These are phyloP conservation scores for Camelina sativa DNA, from an alignment of 345 rosid genomes.

Conservation along the genomic window DNA sequence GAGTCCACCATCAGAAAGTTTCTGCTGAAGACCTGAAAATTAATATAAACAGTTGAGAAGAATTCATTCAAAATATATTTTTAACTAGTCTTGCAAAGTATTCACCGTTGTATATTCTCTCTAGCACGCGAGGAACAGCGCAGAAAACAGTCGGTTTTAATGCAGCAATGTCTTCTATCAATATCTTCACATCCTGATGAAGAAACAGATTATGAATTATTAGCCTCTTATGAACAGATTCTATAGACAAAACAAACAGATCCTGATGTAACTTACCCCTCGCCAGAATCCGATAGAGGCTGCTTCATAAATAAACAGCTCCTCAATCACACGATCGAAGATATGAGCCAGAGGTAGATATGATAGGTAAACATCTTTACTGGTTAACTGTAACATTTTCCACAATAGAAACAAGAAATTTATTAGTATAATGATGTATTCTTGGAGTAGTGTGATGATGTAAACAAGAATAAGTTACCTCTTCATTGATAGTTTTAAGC, in stretches of 20 bases:
- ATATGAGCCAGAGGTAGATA: slow-evolving; percentile 99
- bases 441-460: neutral
- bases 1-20: slow-evolving; percentile 72
- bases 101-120: slow-evolving; percentile 78
- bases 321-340: slow-evolving; percentile 93
- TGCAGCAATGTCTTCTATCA: slow-evolving; percentile 86
- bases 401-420: slow-evolving; percentile 18
- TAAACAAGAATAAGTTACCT: slow-evolving; percentile 49
- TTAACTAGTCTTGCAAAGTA: neutral
- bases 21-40: slow-evolving; percentile 66
- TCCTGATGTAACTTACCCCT: slow-evolving; percentile 57
- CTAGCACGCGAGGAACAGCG: slow-evolving; percentile 97
- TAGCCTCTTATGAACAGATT: neutral
- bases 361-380: slow-evolving; percentile 81
- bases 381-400: slow-evolving; percentile 59
- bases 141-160: slow-evolving; percentile 92
- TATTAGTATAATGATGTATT: neutral
- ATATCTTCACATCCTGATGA: slow-evolving; percentile 88
- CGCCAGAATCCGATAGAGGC: slow-evolving; percentile 95
- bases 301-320: slow-evolving; percentile 67
- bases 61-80: neutral
- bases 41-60: neutral
- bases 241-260: neutral
- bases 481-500: slow-evolving; percentile 65
- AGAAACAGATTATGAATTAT: slow-evolving; percentile 8